Evolutionary conservation across 176 grass and related monocot species (phyloP).

Genomic region (Tuctoria greenei): DNA sequence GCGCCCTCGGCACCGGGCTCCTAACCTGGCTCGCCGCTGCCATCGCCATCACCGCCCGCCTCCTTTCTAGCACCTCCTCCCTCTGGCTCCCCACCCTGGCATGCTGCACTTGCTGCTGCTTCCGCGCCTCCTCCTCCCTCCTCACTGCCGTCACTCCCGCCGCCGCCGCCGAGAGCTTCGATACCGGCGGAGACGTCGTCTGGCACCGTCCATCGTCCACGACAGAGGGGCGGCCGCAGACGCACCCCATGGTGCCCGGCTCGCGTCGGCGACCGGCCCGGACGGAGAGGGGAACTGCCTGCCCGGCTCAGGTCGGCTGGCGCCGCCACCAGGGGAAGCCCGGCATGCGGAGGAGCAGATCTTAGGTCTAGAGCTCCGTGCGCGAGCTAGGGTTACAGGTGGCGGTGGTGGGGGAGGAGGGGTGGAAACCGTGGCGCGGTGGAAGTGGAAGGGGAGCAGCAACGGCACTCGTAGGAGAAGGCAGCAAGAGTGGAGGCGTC

Average conservation of each 20-base stretch:
- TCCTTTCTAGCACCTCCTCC: conserved; percentile 49
- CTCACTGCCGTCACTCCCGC: conserved; percentile 14
- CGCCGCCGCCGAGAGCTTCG: conserved; percentile 40
- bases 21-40: conserved; percentile 53
- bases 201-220: conserved; percentile 44
- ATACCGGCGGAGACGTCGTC: neutral
- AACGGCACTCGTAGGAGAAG: conserved; percentile 41
- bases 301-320: conserved; percentile 22
- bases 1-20: conserved; percentile 61
- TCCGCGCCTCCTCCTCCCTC: conserved; percentile 44
- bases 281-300: neutral
- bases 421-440: conserved; percentile 14
- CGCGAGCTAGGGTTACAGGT: conserved; percentile 30
- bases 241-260: conserved; percentile 61
- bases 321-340: neutral
- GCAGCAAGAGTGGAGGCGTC: neutral
- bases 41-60: conserved; percentile 50
- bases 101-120: conserved; percentile 43
- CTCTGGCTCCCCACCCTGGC: conserved; percentile 22
- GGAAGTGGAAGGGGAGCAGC: conserved; percentile 37
- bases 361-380: conserved; percentile 4
- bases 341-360: conserved; percentile 38
- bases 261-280: too few relatives aligned
- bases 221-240: conserved; percentile 55
- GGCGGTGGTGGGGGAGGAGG: neutral